Evolutionary conservation across 2,329 filamentous ascomycete species (phyloP).

Genomic region (Arthrobotrys entomopaga): DNA sequence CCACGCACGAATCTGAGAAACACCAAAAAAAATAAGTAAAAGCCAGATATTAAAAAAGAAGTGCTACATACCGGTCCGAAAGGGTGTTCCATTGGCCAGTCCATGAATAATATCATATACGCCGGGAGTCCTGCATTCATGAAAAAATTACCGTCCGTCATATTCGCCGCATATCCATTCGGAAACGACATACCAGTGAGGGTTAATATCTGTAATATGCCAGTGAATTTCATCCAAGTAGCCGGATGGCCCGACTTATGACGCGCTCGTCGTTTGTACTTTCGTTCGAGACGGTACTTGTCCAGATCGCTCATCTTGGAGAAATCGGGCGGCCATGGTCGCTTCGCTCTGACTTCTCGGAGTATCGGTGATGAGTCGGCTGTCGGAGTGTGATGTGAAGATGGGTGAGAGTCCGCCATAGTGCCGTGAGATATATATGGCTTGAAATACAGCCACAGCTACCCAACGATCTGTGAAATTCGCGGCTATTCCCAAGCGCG

Average conservation of each 20-base stretch:
- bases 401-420: constrained; percentile 27
- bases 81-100: constrained; percentile 48
- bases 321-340: constrained; percentile 49
- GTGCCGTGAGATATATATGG: constrained; percentile 1
- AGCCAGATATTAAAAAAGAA: background rate
- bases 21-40: background rate
- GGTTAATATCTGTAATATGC: constrained; percentile 42
- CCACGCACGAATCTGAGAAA: constrained; percentile 34
- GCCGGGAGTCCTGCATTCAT: constrained; percentile 26
- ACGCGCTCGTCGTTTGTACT: constrained; percentile 42
- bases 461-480: no score
- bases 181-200: constrained; percentile 23
- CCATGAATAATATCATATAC: constrained; percentile 50
- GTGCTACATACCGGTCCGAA: constrained; percentile 38
- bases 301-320: constrained; percentile 45
- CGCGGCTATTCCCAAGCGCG: no score
- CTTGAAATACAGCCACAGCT: no score
- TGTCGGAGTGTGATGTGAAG: background rate
- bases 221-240: constrained; percentile 52
- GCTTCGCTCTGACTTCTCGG: constrained; percentile 37
- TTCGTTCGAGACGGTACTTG: constrained; percentile 44
- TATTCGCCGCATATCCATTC: background rate
- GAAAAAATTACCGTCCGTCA: background rate
- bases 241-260: constrained; percentile 16
- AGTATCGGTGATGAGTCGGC: constrained; percentile 32